phyloP scores from a whole-genome alignment of 805 yeast species.

The Priceomyces melissophilus region DNA sequence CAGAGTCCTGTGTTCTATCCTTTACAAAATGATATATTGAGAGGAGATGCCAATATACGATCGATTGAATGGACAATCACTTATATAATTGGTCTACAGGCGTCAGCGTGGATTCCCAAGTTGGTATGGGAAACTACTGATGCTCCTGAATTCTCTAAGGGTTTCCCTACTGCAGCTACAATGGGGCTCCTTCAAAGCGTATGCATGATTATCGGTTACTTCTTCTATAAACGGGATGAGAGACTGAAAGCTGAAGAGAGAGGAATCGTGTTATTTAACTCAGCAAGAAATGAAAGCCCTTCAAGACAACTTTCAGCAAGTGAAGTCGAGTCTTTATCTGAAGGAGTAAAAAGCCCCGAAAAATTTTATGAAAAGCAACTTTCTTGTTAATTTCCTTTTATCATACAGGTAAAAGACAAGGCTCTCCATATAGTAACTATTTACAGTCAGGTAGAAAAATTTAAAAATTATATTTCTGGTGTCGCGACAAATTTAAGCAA shows the following conservation, averaged over 20 bases:
- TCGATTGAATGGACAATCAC: conserved; percentile 56
- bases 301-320: too few species aligned
- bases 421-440: too few species aligned
- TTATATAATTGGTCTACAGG: conserved; percentile 53
- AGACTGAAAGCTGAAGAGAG: conserved; percentile 20
- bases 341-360: too few species aligned
- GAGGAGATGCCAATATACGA: conserved; percentile 54
- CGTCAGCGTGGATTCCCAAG: conserved; percentile 53
- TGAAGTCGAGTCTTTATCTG: too few species aligned
- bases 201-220: conserved; percentile 52
- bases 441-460: too few species aligned
- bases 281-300: neutral
- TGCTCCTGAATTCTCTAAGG: conserved; percentile 53
- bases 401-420: too few species aligned
- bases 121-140: conserved; percentile 56
- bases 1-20: conserved; percentile 61
- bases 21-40: conserved; percentile 53
- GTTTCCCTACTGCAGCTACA: conserved; percentile 49
- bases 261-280: conserved; percentile 23
- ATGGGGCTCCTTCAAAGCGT: conserved; percentile 43
- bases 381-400: too few species aligned
- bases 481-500: too few species aligned
- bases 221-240: conserved; percentile 31
- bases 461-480: too few species aligned
- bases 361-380: too few species aligned